Evolutionary conservation across 2,329 filamentous ascomycete species (phyloP), one percentile per base, ranked within the genome.

Genomic region (Fusarium xylarioides): DNA sequence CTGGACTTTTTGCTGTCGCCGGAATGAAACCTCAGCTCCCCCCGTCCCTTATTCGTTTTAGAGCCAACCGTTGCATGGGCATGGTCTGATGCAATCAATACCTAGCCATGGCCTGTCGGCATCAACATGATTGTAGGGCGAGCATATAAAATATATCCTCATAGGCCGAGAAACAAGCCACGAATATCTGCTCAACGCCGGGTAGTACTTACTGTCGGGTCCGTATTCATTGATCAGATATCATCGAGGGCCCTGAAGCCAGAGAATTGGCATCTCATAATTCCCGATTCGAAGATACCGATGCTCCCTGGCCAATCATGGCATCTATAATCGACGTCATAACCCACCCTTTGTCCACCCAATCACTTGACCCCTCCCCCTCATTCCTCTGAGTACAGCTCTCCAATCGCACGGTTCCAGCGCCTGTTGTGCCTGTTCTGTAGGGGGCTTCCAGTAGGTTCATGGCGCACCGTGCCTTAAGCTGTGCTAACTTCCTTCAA

Each of bases 361-460:
- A 75, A 71, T 74, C 70, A 71, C 35, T 68, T 69, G 61, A 47
- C 57, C 71, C 74, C 71, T 61, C 74, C 74, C 73, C 74, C 70
- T 75, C 74, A 74, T 66, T 63, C 62, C 55, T 49, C 40, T 30
- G 43, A 52, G 43, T 42, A 34, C 28, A 53, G 50, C 55, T 57
- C 43, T 44, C 38, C 30, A 35, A 46, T 54, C 19, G 34, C 40
- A 30, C 16, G 26, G 37, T 38, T 68, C 19, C 55, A 66, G 71
- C 61, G 54, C 40, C 38, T 59, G 65, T 42, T 66, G 66, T 56
- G 21, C 49, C 26, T 58, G 38, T 38, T 37, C n/a, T 56, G 32
- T 53, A 67, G 61, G 47, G 58, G 42, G 26, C 16, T 64, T 64
- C 37, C 18, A 47, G 60, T 52, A 30, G 59, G 52, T 26, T 53